A percentile compares a stretch with the other conserved stretches of the same genome.
Evolutionary conservation across 202 grass and related monocot genomes (phyloP).

Genomic region (Zoysia matrella): DNA sequence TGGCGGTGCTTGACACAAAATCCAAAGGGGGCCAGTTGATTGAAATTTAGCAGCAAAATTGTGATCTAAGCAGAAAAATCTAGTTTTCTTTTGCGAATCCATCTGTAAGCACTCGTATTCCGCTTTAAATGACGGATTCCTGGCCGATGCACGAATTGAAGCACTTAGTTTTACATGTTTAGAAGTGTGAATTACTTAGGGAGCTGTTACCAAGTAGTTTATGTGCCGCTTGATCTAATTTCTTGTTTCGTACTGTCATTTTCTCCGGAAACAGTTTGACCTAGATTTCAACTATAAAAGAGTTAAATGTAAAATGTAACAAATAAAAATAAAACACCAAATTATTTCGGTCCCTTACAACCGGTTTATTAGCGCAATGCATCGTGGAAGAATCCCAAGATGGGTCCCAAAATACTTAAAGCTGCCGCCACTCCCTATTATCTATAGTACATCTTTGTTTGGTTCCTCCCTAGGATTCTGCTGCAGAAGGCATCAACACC

Average conservation of each 20-base stretch:
- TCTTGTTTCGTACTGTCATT: background rate
- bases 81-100: too few species aligned
- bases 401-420: slow-evolving; percentile 21
- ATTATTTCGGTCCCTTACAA: background rate
- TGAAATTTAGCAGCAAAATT: too few species aligned
- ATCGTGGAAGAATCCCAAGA: background rate
- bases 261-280: background rate
- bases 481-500: slow-evolving; percentile 34
- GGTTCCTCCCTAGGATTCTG: slow-evolving; percentile 50
- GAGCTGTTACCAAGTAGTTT: background rate
- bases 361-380: too few species aligned
- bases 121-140: background rate
- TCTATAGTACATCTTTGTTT: slow-evolving; percentile 36
- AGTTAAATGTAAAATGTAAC: background rate
- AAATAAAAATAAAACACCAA: background rate
- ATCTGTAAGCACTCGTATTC: background rate
- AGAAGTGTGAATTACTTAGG: background rate
- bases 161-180: background rate
- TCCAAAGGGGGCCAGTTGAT: too few species aligned
- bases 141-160: background rate
- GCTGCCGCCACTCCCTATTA: slow-evolving; percentile 1
- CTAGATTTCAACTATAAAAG: background rate
- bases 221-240: background rate
- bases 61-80: too few species aligned
- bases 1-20: too few species aligned